A percentile compares a stretch with the other conserved stretches of the same genome.
Conservation (phyloP, 225 moss, liverwort and hornwort species). For the Neckera pumila region DNA sequence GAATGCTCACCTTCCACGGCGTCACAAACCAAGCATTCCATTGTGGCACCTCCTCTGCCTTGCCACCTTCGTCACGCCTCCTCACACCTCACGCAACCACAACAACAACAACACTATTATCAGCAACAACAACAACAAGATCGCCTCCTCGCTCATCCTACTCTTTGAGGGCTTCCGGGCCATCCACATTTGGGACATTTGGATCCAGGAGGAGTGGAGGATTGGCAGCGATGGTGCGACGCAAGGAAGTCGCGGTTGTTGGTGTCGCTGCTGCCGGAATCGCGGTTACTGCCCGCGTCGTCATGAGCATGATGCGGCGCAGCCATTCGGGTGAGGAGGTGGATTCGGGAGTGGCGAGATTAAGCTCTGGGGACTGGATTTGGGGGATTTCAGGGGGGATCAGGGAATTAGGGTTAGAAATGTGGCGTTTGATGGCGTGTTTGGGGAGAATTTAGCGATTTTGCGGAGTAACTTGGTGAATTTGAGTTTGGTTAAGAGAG, state of each 20-base stretch:
- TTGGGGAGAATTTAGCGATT: neutral
- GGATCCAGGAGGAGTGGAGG: neutral
- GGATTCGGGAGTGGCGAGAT: neutral
- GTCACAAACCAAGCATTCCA: neutral
- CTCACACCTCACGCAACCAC: neutral
- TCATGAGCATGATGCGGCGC: conserved; percentile 19
- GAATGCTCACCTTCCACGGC: neutral
- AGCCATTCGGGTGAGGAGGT: conserved; percentile 1
- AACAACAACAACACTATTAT: no score
- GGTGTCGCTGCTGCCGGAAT: conserved; percentile 32
- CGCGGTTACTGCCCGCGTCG: conserved; percentile 19
- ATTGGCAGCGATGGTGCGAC: conserved; percentile 13
- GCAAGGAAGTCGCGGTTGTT: conserved; percentile 34
- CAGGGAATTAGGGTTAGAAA: neutral
- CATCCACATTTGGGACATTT: neutral
- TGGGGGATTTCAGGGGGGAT: neutral
- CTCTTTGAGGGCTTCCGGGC: neutral
- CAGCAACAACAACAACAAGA: neutral
- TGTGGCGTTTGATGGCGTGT: neutral
- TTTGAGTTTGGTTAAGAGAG: neutral
- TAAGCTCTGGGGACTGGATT: neutral
- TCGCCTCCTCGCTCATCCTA: neutral
- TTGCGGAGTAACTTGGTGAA: neutral
- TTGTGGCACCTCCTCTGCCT: neutral
- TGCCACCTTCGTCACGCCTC: neutral